Base-by-base conservation (phyloP, 2,329 filamentous ascomycete genomes). In the Orbilia quercus region DNA sequence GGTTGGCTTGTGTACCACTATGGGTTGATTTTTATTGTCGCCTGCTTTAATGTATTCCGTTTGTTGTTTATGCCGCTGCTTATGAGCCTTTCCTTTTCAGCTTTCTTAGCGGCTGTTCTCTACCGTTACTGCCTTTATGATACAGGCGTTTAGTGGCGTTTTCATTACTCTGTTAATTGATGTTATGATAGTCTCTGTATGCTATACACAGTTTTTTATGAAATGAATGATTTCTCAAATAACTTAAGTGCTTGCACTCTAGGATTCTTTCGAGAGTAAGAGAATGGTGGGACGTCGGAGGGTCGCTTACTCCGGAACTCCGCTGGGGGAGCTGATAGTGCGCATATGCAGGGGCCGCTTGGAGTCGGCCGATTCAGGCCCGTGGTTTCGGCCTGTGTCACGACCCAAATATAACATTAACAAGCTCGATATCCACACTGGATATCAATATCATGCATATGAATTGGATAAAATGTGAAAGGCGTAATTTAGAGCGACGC, bases 61-160 rank as follows among this genome's bases (percentile, higher is more conserved):
- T 65, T 65, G 47, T 44, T 44, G 50, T 55, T 31, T 28, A 48
- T 42, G 42, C 38, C 23, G 28, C n/a, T 38, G 36, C 38, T 65
- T 31, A 57, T 38, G 50, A 50, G 50, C 42, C 40, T 50, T 47
- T 22, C 9, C 7, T 54, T 34, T 31, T 31, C 59, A 44, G 45
- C 54, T 47, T 45, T 54, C 42, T 54, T 53, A 67, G 62, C 51
- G 62, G 53, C 55, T 55, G 18, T 48, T 18, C 12, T 66, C 50
- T 57, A n/a, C 50, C 31, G 5, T 58, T 58, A 12, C 38, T 18
- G 18, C 42, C 58, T 23, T 60, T 48, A 60, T 31, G 64, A 60
- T 69, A 62, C 48, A 69, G 64, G 64, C 64, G 64, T 62, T 62
- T 54, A 14, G 25, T 34, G 55, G 55, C 3, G 36, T 59, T 48